Percentiles rank a stretch among this genome's conserved stretches.
phyloP scores from a whole-genome alignment of 2,329 filamentous ascomycete species.

The Sclerotinia nivalis region DNA sequence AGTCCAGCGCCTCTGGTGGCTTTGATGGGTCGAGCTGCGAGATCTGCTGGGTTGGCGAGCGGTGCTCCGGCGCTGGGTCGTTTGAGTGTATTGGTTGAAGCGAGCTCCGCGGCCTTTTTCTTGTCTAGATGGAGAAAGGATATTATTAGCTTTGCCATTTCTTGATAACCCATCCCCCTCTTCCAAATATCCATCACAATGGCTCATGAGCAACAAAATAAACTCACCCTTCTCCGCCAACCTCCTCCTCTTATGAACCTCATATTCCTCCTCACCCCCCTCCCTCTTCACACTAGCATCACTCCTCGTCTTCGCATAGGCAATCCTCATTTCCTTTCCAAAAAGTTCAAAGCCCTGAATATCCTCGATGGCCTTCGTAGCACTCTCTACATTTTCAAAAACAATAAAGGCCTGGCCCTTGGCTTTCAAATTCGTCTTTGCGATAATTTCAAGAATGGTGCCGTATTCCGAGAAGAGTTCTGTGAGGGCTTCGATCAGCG shows the following conservation, averaged over 20 bases:
- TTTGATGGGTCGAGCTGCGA: slow-evolving; percentile 63
- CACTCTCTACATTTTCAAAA: slow-evolving; percentile 79
- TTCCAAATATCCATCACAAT: slow-evolving; percentile 1
- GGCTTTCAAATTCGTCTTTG: slow-evolving; percentile 85
- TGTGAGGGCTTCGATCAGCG: slow-evolving; percentile 69
- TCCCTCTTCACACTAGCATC: slow-evolving; percentile 81
- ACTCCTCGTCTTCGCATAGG: slow-evolving; percentile 78
- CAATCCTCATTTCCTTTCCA: slow-evolving; percentile 83
- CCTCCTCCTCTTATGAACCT: slow-evolving; percentile 80
- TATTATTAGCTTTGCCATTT: not conserved
- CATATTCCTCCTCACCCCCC: slow-evolving; percentile 77
- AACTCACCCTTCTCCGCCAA: slow-evolving; percentile 82
- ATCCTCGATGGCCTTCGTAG: slow-evolving; percentile 79
- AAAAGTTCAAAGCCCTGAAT: slow-evolving; percentile 92
- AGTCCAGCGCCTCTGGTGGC: slow-evolving; percentile 70
- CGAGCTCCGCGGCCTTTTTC: slow-evolving; percentile 73
- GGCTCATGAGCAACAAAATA: not conserved
- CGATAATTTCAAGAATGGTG: slow-evolving; percentile 77
- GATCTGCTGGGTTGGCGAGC: slow-evolving; percentile 44
- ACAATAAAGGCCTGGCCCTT: slow-evolving; percentile 97
- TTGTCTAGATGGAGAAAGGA: slow-evolving; percentile 49
- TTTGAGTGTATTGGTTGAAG: slow-evolving; percentile 68
- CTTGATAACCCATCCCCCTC: not conserved
- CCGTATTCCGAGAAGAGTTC: slow-evolving; percentile 90
- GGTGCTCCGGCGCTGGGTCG: slow-evolving; percentile 51